Percentiles rank a stretch among this genome's conserved stretches.
Conservation (phyloP, 2,329 filamentous ascomycete genomes). For the Neonectria sp. region DNA sequence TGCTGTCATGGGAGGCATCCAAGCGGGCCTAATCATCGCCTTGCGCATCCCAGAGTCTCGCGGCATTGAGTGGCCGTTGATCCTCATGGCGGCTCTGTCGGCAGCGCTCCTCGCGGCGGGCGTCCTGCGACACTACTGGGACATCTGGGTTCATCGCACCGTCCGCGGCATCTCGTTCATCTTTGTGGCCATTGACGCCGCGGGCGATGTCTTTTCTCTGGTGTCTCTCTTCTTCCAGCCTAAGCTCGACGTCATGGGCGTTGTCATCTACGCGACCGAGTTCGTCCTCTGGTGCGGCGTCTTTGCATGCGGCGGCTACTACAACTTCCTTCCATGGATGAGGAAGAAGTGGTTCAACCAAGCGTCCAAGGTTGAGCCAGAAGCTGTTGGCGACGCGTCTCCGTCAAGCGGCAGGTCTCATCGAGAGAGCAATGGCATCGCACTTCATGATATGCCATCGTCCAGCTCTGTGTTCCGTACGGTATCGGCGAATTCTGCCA, state of each 20-base stretch:
- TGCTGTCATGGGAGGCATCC: slow-evolving; percentile 70
- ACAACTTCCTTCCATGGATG: slow-evolving; percentile 71
- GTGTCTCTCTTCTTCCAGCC: slow-evolving; percentile 75
- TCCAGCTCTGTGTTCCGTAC: slow-evolving; percentile 77
- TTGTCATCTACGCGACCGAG: slow-evolving; percentile 78
- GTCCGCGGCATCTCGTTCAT: slow-evolving; percentile 81
- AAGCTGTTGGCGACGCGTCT: neutral
- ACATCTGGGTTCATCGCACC: slow-evolving; percentile 76
- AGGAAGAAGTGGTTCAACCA: slow-evolving; percentile 29
- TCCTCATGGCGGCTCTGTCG: slow-evolving; percentile 76
- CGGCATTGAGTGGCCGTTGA: slow-evolving; percentile 72
- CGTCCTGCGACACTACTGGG: slow-evolving; percentile 78
- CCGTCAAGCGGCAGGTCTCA: slow-evolving; percentile 5
- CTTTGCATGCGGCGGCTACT: slow-evolving; percentile 76
- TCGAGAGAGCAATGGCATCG: slow-evolving; percentile 42
- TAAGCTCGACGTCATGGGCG: slow-evolving; percentile 71
- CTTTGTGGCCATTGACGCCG: slow-evolving; percentile 79
- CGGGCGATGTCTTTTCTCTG: slow-evolving; percentile 78
- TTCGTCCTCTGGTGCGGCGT: slow-evolving; percentile 77
- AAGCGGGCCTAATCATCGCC: slow-evolving; percentile 72
- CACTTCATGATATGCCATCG: slow-evolving; percentile 67
- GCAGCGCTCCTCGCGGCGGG: slow-evolving; percentile 75
- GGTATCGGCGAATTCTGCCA: slow-evolving; percentile 40
- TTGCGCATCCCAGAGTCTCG: slow-evolving; percentile 61
- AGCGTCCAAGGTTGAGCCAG: slow-evolving; percentile 6